Conservation (phyloP, 129 eudicot genomes). For the Pseudognaphalium luteoalbum region DNA sequence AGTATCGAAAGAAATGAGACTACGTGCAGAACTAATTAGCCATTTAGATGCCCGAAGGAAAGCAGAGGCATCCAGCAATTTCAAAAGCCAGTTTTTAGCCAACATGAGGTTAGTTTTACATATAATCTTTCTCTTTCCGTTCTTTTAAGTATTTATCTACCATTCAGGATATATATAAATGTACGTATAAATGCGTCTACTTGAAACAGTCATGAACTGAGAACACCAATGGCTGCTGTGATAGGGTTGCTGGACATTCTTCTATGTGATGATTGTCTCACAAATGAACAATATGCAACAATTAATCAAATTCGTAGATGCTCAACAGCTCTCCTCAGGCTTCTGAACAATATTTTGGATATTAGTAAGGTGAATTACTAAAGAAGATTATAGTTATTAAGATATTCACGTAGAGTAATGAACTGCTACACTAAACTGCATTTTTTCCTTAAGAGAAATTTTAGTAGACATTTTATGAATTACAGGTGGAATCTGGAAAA, state of each 20-base stretch:
- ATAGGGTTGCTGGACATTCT: constrained; percentile 97
- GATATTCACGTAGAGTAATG: not conserved
- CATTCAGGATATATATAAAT: not conserved
- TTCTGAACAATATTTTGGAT: constrained; percentile 96
- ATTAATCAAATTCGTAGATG: constrained; percentile 93
- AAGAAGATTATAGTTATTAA: not conserved
- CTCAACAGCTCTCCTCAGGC: constrained; percentile 88
- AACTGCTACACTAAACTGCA: not conserved
- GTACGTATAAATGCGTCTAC: not conserved
- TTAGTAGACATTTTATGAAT: not conserved
- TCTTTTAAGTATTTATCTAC: not conserved
- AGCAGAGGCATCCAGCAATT: constrained; percentile 99
- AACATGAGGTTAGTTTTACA: constrained; percentile 78
- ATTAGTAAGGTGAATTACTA: constrained; percentile 72
- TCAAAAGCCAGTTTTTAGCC: constrained; percentile 93
- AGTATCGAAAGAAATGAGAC: constrained; percentile 95
- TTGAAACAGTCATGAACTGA: constrained; percentile 79
- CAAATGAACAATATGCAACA: constrained; percentile 73
- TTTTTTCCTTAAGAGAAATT: constrained; percentile 15
- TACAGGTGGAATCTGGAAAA: constrained; percentile 95
- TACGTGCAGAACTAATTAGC: constrained; percentile 82
- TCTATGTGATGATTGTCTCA: constrained; percentile 75
- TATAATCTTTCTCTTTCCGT: constrained; percentile 5
- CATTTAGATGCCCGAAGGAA: constrained; percentile 91
- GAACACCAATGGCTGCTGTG: constrained; percentile 99